Evolutionary conservation across 1,139 yeast genomes (phyloP).

Genomic region (Lodderomyces elongisporus): DNA sequence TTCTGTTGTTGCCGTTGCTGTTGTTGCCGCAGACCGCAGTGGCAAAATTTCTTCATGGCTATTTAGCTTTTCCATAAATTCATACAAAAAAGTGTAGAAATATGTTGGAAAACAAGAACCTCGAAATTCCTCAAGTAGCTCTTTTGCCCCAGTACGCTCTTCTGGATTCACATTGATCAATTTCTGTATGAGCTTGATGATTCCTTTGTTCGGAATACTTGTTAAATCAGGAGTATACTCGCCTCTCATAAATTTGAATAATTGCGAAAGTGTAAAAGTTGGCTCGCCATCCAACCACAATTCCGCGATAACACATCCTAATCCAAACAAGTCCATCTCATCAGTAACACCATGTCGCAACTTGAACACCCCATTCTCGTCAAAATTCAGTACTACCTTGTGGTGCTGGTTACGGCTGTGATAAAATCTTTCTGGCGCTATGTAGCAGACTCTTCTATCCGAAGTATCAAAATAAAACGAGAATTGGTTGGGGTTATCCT

Average conservation of each 20-base stretch:
- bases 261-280: slow-evolving; percentile 77
- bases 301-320: slow-evolving; percentile 93
- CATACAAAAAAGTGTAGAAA: slow-evolving; percentile 68
- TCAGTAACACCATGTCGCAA: slow-evolving; percentile 40
- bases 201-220: slow-evolving; percentile 45
- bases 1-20: no score
- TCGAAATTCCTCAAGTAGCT: slow-evolving; percentile 47
- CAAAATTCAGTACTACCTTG: slow-evolving; percentile 16
- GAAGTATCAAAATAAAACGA: slow-evolving; percentile 91
- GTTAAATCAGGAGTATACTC: slow-evolving; percentile 62
- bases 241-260: slow-evolving; percentile 72
- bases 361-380: slow-evolving; percentile 25
- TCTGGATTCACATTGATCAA: slow-evolving; percentile 64
- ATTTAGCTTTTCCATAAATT: slow-evolving; percentile 48
- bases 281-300: slow-evolving; percentile 83
- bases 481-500: slow-evolving; percentile 91
- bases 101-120: slow-evolving; percentile 59
- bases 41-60: slow-evolving; percentile 13
- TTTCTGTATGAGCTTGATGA: slow-evolving; percentile 37
- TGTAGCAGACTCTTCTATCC: slow-evolving; percentile 77
- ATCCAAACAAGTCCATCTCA: slow-evolving; percentile 82
- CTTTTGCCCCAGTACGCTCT: slow-evolving; percentile 52
- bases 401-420: slow-evolving; percentile 18
- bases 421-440: slow-evolving; percentile 90
- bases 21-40: no score